Conservation (phyloP, 768 basidiomycete species). For the Collybia sordida region DNA sequence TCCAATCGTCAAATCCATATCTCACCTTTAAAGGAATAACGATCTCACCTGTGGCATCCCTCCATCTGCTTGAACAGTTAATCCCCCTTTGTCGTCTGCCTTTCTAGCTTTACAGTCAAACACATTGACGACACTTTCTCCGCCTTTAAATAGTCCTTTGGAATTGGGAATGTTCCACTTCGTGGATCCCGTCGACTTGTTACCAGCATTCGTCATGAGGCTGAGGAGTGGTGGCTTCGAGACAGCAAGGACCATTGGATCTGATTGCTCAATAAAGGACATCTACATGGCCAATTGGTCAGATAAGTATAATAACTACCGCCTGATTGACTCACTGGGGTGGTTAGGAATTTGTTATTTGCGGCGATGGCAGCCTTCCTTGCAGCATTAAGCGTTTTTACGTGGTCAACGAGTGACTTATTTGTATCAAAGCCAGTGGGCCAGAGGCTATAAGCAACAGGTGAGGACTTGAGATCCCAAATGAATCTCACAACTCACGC, state of each 20-base stretch:
- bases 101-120: constrained; percentile 43
- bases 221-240: constrained; percentile 58
- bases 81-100: constrained; percentile 39
- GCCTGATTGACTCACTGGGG: constrained; percentile 33
- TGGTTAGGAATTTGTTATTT: constrained; percentile 44
- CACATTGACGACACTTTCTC: constrained; percentile 50
- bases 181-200: constrained; percentile 24
- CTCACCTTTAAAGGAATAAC: not conserved
- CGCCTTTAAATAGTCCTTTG: constrained; percentile 33
- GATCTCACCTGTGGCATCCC: constrained; percentile 46
- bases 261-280: constrained; percentile 39
- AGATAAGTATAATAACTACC: not conserved
- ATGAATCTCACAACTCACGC: constrained; percentile 29
- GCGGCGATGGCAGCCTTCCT: constrained; percentile 48
- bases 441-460: constrained; percentile 49
- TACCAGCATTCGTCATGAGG: constrained; percentile 56
- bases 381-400: constrained; percentile 49
- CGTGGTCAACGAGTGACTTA: constrained; percentile 46
- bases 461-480: not conserved
- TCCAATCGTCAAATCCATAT: not conserved
- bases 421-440: constrained; percentile 49
- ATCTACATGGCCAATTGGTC: constrained; percentile 29
- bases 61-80: constrained; percentile 33
- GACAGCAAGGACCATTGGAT: constrained; percentile 41
- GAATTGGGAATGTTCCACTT: constrained; percentile 41